Evolutionary conservation across 192 early-diverging fungal species (phyloP).

Genomic region (Spinellus fusiger): DNA sequence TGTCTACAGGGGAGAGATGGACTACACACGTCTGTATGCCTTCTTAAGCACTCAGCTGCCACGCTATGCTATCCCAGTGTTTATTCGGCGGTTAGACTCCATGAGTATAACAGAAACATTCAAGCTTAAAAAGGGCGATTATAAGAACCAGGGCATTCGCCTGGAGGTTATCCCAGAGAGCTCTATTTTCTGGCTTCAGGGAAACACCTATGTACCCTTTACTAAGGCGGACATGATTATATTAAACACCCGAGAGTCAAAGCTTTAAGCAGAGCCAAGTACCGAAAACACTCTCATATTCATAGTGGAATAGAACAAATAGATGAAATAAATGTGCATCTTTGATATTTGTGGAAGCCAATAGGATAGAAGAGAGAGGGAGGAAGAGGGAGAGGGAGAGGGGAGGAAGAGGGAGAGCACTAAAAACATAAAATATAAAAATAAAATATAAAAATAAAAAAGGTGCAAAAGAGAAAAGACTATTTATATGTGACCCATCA

Average conservation of each 20-base stretch:
- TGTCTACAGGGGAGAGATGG: constrained; percentile 37
- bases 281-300: too few species aligned
- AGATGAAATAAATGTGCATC: too few species aligned
- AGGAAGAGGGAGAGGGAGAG: too few species aligned
- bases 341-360: too few species aligned
- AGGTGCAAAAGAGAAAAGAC: too few species aligned
- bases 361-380: too few species aligned
- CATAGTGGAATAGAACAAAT: too few species aligned
- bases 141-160: constrained; percentile 39
- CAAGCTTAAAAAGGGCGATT: constrained; percentile 43
- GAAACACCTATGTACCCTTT: constrained; percentile 36
- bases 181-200: constrained; percentile 36
- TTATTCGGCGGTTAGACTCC: constrained; percentile 44
- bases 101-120: constrained; percentile 49
- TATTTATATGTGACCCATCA: constrained; percentile 38
- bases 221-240: constrained; percentile 7
- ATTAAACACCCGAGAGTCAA: constrained; percentile 16
- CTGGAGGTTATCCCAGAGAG: constrained; percentile 25
- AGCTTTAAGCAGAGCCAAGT: constrained; percentile 5
- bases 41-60: constrained; percentile 39
- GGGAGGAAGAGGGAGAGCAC: too few species aligned
- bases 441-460: too few species aligned
- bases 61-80: constrained; percentile 57
- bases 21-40: constrained; percentile 29
- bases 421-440: too few species aligned